A percentile compares a stretch with the other conserved stretches of the same genome.
Evolutionary conservation across 768 basidiomycete genomes (phyloP).

Genomic region (Lactarius hatsudake): DNA sequence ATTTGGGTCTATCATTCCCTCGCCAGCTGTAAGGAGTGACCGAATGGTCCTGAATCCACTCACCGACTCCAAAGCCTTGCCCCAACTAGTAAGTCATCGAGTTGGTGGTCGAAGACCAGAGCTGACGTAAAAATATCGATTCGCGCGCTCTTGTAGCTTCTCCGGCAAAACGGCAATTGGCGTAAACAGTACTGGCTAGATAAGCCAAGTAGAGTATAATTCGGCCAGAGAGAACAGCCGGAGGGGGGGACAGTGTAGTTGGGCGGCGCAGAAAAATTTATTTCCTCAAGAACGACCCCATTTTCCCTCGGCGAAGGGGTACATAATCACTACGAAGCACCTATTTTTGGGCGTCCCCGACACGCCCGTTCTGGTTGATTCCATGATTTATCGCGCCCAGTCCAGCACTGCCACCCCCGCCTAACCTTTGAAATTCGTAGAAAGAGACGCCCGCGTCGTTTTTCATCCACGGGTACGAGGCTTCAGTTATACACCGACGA

Average conservation of each 20-base stretch:
- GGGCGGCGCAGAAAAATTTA: constrained; percentile 30
- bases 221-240: neutral
- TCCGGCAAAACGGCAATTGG: neutral
- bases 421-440: constrained; percentile 64
- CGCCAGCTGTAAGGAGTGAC: constrained; percentile 33
- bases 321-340: constrained; percentile 21
- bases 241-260: constrained; percentile 18
- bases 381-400: constrained; percentile 67
- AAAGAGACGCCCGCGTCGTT: constrained; percentile 56
- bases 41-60: constrained; percentile 14
- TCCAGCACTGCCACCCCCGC: constrained; percentile 43
- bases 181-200: constrained; percentile 5
- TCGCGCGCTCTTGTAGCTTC: neutral
- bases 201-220: no score
- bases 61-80: neutral
- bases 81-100: neutral
- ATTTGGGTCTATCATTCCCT: no score
- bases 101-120: neutral
- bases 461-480: constrained; percentile 49
- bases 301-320: constrained; percentile 34
- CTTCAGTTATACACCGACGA: constrained; percentile 57
- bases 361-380: constrained; percentile 62
- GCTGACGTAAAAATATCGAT: constrained; percentile 22
- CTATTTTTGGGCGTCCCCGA: constrained; percentile 32
- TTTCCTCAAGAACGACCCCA: constrained; percentile 12